phyloP scores from a whole-genome alignment of 768 basidiomycete genomes.

The Podaxis pistillaris region DNA sequence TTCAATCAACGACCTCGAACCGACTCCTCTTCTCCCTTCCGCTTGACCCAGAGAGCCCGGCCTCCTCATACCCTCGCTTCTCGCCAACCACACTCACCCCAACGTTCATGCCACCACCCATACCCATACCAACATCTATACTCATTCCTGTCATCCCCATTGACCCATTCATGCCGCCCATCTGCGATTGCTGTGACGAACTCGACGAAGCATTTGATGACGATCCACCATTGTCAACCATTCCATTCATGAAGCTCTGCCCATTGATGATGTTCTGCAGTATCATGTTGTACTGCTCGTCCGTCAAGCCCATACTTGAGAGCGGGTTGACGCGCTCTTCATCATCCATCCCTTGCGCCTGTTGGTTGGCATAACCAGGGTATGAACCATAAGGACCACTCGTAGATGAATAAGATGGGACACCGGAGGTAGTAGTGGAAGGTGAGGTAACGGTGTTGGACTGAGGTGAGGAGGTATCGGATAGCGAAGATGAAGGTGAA shows the following conservation, averaged over 20 bases:
- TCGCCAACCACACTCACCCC: constrained; percentile 20
- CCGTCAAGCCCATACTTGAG: constrained; percentile 82
- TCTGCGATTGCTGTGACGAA: neutral
- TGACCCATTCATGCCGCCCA: neutral
- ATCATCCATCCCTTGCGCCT: constrained; percentile 34
- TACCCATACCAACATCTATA: constrained; percentile 3
- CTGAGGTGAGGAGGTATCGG: neutral
- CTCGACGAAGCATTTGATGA: neutral
- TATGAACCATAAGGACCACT: neutral
- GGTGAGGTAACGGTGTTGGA: neutral
- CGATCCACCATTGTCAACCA: constrained; percentile 19
- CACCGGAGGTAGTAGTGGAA: constrained; percentile 2
- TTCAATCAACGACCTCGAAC: constrained; percentile 59
- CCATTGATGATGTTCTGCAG: constrained; percentile 70
- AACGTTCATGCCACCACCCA: constrained; percentile 21
- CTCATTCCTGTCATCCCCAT: neutral
- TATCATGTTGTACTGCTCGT: constrained; percentile 84
- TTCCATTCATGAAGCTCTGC: constrained; percentile 52
- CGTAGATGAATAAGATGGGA: constrained; percentile 19
- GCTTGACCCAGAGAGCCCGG: constrained; percentile 6
- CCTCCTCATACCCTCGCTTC: constrained; percentile 18
- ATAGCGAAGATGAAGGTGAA: constrained; percentile 12
- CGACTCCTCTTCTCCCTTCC: constrained; percentile 55
- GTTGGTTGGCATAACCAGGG: neutral
- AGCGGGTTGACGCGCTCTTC: constrained; percentile 77